These are phyloP conservation scores for Chenopodium formosanum DNA, from an alignment of 148 eudicot genomes.

Conservation along the genomic window DNA sequence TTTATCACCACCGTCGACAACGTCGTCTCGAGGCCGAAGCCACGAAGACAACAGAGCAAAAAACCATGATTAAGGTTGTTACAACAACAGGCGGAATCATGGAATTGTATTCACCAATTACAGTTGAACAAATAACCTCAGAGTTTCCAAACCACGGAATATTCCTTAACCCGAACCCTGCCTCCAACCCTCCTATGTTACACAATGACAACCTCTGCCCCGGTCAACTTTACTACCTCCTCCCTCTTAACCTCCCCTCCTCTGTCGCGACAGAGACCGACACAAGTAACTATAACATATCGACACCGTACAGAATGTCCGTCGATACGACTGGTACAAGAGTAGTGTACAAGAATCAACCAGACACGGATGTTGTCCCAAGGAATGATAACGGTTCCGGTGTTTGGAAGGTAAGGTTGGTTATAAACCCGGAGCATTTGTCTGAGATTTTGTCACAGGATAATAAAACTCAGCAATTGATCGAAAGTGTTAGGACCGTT, in stretches of 20 bases:
- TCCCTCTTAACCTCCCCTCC: slow-evolving; percentile 30
- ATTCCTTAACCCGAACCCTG: slow-evolving; percentile 34
- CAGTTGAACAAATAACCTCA: slow-evolving; percentile 46
- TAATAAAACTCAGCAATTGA: slow-evolving; percentile 45
- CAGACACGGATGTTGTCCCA: slow-evolving; percentile 30
- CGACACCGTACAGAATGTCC: slow-evolving; percentile 49
- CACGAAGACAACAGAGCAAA: neutral
- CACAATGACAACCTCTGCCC: slow-evolving; percentile 37
- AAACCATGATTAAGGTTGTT: slow-evolving; percentile 42
- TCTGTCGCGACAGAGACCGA: neutral
- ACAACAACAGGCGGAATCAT: slow-evolving; percentile 52
- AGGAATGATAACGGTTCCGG: slow-evolving; percentile 28
- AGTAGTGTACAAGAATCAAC: neutral
- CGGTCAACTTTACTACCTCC: slow-evolving; percentile 45
- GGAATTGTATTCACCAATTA: slow-evolving; percentile 57
- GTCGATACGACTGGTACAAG: slow-evolving; percentile 18
- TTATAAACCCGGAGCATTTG: slow-evolving; percentile 52
- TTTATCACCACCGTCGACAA: slow-evolving; percentile 8
- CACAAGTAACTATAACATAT: neutral
- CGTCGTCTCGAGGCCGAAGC: neutral
- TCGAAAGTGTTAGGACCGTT: slow-evolving; percentile 51
- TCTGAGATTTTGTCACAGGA: slow-evolving; percentile 53
- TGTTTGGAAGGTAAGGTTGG: slow-evolving; percentile 59
- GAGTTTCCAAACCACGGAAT: slow-evolving; percentile 51
- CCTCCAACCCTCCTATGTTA: slow-evolving; percentile 27